phyloP scores from a whole-genome alignment of 2,329 filamentous ascomycete species.

The Pseudocercospora eumusae region DNA sequence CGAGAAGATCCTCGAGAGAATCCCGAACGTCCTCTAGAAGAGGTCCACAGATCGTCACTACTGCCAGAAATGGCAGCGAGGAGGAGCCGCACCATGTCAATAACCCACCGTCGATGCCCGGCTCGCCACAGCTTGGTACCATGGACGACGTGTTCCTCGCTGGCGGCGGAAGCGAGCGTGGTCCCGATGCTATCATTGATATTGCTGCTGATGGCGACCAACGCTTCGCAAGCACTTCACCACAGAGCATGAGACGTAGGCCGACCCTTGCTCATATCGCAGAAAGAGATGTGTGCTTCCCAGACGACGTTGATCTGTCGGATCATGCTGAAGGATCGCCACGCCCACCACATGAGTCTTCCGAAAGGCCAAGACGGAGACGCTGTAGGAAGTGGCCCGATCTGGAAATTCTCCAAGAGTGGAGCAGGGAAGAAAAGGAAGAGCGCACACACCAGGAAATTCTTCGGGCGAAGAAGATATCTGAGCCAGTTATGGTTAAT shows the following conservation, averaged over 20 bases:
- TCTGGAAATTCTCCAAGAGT: conserved; percentile 78
- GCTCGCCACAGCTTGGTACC: conserved; percentile 58
- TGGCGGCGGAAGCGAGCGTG: conserved; percentile 54
- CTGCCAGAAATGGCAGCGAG: conserved; percentile 15
- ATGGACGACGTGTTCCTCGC: conserved; percentile 68
- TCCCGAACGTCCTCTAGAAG: conserved; percentile 34
- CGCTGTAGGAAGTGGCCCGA: conserved; percentile 79
- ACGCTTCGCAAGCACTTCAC: conserved; percentile 42
- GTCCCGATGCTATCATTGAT: conserved; percentile 53
- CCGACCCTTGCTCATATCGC: conserved; percentile 63
- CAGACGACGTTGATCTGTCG: conserved; percentile 65
- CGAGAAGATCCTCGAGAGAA: conserved; percentile 32
- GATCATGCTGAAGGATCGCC: conserved; percentile 34
- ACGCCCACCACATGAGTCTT: conserved; percentile 18
- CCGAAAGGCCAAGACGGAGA: conserved; percentile 55
- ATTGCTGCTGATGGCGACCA: conserved; percentile 45
- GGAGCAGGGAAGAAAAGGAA: conserved; percentile 88
- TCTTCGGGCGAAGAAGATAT: conserved; percentile 84
- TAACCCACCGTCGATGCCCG: conserved; percentile 64
- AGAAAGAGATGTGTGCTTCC: conserved; percentile 91
- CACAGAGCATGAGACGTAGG: conserved; percentile 45
- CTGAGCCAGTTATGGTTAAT: conserved; percentile 88
- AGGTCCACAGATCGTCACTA: conserved; percentile 20
- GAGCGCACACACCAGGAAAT: conserved; percentile 70
- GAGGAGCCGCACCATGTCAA: conserved; percentile 57